phyloP scores from a whole-genome alignment of 2,329 filamentous ascomycete genomes.

The Rutstroemia sp. region DNA sequence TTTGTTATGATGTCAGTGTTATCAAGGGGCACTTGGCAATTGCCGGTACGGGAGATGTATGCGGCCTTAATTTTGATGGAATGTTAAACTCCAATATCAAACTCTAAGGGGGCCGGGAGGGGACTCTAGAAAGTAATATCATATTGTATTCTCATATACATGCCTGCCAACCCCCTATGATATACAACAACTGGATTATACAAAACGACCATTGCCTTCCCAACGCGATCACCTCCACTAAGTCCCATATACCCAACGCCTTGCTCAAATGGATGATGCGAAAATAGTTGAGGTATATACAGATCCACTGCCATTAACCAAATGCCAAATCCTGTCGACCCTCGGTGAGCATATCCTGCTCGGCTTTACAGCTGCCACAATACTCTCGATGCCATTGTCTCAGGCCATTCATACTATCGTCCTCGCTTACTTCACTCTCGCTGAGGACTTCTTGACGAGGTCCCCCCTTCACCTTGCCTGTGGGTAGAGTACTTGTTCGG shows the following conservation, averaged over 20 bases:
- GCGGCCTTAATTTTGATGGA: too few relatives aligned
- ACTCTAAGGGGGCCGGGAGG: too few relatives aligned
- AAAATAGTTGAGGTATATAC: not conserved
- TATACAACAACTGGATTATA: not conserved
- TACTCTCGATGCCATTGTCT: slow-evolving; percentile 52
- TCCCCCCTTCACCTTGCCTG: slow-evolving; percentile 21
- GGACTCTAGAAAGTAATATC: too few relatives aligned
- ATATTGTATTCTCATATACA: not conserved
- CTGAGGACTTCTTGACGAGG: slow-evolving; percentile 18
- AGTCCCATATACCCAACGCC: slow-evolving; percentile 8
- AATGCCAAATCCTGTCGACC: slow-evolving; percentile 20
- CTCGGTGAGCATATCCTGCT: slow-evolving; percentile 24
- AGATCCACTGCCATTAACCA: slow-evolving; percentile 15
- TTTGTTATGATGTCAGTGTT: too few relatives aligned
- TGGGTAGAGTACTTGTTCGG: slow-evolving; percentile 18
- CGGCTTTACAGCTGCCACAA: slow-evolving; percentile 49
- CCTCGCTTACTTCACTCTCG: slow-evolving; percentile 21
- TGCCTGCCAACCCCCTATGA: not conserved
- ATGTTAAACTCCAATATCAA: not conserved
- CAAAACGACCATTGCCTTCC: not conserved
- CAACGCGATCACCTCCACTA: not conserved
- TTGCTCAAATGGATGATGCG: slow-evolving; percentile 1
- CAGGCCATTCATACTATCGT: slow-evolving; percentile 37
- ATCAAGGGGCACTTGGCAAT: too few relatives aligned
- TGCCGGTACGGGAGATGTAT: too few relatives aligned